A percentile compares a stretch with the other conserved stretches of the same genome.
phyloP scores from a whole-genome alignment of 2,329 filamentous ascomycete species.

The Hymenotorrendiella dingleyae region DNA sequence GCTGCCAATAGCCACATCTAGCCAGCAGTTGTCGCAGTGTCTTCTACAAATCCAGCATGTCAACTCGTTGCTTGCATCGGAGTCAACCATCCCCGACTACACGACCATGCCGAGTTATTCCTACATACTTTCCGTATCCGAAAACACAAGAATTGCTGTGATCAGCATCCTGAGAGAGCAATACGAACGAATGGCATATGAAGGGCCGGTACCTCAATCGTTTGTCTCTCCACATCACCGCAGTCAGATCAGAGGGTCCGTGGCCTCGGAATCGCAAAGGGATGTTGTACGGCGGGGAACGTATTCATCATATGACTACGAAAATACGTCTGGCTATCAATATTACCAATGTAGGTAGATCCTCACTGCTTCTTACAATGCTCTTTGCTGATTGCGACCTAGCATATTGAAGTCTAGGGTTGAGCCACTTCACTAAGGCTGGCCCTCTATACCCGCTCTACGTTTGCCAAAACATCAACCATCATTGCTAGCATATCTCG shows the following conservation, averaged over 20 bases:
- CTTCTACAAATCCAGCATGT: slow-evolving; percentile 7
- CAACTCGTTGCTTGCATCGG: background rate
- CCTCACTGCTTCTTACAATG: too few relatives aligned
- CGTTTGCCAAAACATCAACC: too few relatives aligned
- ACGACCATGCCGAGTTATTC: slow-evolving; percentile 3
- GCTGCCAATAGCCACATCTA: background rate
- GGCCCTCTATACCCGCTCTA: too few relatives aligned
- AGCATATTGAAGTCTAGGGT: too few relatives aligned
- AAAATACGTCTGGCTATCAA: too few relatives aligned
- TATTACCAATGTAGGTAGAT: too few relatives aligned
- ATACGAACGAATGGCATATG: slow-evolving; percentile 7
- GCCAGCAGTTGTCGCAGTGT: slow-evolving; percentile 4
- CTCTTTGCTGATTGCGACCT: too few relatives aligned
- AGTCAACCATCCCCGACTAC: background rate
- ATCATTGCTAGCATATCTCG: too few relatives aligned
- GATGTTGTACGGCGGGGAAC: slow-evolving; percentile 6
- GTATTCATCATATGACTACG: background rate
- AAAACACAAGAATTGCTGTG: slow-evolving; percentile 4
- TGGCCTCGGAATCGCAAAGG: slow-evolving; percentile 4
- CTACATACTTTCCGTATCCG: slow-evolving; percentile 4
- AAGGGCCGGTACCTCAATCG: background rate
- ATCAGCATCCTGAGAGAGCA: slow-evolving; percentile 6
- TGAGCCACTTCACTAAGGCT: too few relatives aligned
- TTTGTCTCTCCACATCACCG: slow-evolving; percentile 7
- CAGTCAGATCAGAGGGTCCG: slow-evolving; percentile 6